These are phyloP conservation scores for Penicillium glabrum DNA, from an alignment of 2,329 filamentous ascomycete species.

Conservation along the genomic window DNA sequence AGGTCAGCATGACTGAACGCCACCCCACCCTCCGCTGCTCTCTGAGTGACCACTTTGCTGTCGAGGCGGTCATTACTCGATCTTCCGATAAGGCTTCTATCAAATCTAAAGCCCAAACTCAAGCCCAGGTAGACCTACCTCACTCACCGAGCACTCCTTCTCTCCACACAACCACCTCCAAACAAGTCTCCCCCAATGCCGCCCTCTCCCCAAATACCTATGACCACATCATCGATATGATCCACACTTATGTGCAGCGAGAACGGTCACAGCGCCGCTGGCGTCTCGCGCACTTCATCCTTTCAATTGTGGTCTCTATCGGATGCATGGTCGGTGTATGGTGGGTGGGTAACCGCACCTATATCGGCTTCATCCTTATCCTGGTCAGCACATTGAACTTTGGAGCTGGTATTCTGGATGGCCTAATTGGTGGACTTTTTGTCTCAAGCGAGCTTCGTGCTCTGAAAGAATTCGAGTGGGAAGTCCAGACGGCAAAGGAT, in stretches of 20 bases:
- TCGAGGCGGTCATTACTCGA: slow-evolving; percentile 72
- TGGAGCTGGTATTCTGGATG: slow-evolving; percentile 74
- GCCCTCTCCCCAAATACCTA: slow-evolving; percentile 55
- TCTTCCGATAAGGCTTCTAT: slow-evolving; percentile 14
- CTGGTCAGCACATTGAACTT: slow-evolving; percentile 77
- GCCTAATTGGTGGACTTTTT: slow-evolving; percentile 83
- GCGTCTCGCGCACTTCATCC: slow-evolving; percentile 72
- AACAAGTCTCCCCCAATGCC: slow-evolving; percentile 22
- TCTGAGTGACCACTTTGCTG: slow-evolving; percentile 91
- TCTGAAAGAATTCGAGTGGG: slow-evolving; percentile 90
- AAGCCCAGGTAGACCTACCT: background rate
- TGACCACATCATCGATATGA: slow-evolving; percentile 71
- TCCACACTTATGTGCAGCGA: slow-evolving; percentile 66
- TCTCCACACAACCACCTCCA: slow-evolving; percentile 16
- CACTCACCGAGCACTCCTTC: slow-evolving; percentile 5
- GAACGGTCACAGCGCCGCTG: slow-evolving; percentile 71
- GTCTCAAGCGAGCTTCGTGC: slow-evolving; percentile 79
- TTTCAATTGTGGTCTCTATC: slow-evolving; percentile 65
- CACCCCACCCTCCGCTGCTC: slow-evolving; percentile 82
- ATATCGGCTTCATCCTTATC: slow-evolving; percentile 76
- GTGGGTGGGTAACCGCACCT: slow-evolving; percentile 72
- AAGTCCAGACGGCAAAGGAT: slow-evolving; percentile 68
- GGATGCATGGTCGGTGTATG: slow-evolving; percentile 79
- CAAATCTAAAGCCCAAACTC: background rate
- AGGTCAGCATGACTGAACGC: slow-evolving; percentile 76